Evolutionary conservation across 305 asterid species (phyloP).

Genomic region (Solanum hybrid): DNA sequence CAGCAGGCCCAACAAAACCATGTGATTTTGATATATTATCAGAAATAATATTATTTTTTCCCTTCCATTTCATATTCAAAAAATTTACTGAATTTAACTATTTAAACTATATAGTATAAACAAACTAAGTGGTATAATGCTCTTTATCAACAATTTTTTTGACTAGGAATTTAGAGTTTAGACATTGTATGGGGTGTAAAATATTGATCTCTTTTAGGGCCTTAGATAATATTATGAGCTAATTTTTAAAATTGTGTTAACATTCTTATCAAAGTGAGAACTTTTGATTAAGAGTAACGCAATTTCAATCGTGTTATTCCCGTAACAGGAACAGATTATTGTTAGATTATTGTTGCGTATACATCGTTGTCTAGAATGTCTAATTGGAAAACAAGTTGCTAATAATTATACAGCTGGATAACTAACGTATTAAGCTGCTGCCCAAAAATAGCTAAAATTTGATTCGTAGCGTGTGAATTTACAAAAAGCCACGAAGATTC

Average conservation of each 20-base stretch:
- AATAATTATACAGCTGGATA: background rate
- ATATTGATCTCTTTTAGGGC: background rate
- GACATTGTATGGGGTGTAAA: background rate
- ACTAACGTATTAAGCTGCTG: background rate
- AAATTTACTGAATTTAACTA: background rate
- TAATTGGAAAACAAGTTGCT: background rate
- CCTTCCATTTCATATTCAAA: rapidly evolving
- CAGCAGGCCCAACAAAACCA: background rate
- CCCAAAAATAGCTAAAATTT: background rate
- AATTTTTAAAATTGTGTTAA: background rate
- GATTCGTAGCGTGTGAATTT: background rate
- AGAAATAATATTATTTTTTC: background rate
- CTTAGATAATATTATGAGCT: background rate
- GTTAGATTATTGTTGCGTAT: no score
- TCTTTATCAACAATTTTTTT: background rate
- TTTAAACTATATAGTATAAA: background rate
- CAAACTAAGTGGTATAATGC: background rate
- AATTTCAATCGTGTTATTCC: background rate
- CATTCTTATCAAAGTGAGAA: background rate
- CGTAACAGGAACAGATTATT: background rate
- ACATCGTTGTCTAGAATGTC: background rate
- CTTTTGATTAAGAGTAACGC: background rate
- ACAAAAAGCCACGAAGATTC: background rate
- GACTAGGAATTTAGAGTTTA: background rate
- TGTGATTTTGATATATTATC: background rate